Conservation (phyloP, 495 filamentous ascomycete genomes). For the Penicillium bialowiezense region DNA sequence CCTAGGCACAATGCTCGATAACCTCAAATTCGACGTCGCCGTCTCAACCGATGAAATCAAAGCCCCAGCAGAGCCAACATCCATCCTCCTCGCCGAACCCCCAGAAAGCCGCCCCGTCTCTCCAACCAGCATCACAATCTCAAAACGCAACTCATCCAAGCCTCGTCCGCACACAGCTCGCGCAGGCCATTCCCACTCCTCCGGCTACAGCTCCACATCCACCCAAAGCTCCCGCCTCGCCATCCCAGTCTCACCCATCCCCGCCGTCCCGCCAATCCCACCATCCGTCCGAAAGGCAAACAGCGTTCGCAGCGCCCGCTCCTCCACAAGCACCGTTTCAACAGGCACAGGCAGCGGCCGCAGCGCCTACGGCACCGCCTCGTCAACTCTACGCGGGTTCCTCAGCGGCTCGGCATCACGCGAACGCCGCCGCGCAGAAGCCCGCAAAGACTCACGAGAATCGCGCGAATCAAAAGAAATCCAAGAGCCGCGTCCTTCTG, state of each 20-base stretch:
- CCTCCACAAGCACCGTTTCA: conserved; percentile 38
- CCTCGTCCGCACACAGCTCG: conserved; percentile 27
- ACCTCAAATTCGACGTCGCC: conserved; percentile 39
- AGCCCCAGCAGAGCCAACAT: conserved; percentile 13
- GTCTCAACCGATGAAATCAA: conserved; percentile 34
- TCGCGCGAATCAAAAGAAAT: too few species aligned
- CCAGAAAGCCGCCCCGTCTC: neutral
- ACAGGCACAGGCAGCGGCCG: conserved; percentile 40
- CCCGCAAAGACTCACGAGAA: neutral
- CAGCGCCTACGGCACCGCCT: conserved; percentile 40
- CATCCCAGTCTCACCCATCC: conserved; percentile 36
- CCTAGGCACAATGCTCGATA: conserved; percentile 39
- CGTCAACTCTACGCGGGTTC: conserved; percentile 41
- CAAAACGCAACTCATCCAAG: conserved; percentile 10
- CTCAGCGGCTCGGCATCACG: conserved; percentile 30
- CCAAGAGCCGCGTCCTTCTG: conserved; percentile 12
- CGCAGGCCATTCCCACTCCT: conserved; percentile 19
- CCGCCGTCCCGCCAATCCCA: conserved; percentile 32
- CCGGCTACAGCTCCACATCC: conserved; percentile 23
- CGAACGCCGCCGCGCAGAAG: conserved; percentile 33
- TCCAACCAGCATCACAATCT: neutral
- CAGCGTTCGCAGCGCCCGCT: conserved; percentile 42
- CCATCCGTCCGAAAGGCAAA: conserved; percentile 28
- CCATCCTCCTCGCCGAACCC: neutral
- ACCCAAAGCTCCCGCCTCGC: conserved; percentile 27